Evolutionary conservation across 345 rosid species (phyloP).

Genomic region (Fremontodendron californicum): DNA sequence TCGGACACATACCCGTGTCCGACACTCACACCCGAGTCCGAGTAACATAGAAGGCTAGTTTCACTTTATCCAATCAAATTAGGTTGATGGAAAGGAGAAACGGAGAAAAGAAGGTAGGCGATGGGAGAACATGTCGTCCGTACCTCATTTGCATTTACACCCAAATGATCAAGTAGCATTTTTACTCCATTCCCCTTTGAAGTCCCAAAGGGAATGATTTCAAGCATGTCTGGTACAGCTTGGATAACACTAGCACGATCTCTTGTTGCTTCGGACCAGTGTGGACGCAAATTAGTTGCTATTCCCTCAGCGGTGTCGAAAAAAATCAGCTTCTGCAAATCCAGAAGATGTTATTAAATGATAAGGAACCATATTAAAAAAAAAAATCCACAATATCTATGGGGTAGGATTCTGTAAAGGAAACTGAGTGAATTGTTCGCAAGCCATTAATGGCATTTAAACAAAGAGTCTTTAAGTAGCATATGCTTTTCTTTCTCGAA

Average conservation of each 20-base stretch:
- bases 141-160: constrained; percentile 68
- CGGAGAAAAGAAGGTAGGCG: not conserved
- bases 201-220: constrained; percentile 78
- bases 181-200: constrained; percentile 81
- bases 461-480: not conserved
- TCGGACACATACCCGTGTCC: too few relatives aligned
- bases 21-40: too few relatives aligned
- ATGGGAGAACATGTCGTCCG: not conserved
- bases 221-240: constrained; percentile 86
- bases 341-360: constrained; percentile 14
- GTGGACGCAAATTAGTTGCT: constrained; percentile 56
- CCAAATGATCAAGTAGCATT: constrained; percentile 76
- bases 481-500: not conserved
- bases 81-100: not conserved
- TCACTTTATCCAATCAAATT: not conserved
- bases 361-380: constrained; percentile 5
- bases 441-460: not conserved
- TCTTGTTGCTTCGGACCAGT: constrained; percentile 79
- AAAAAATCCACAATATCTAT: not conserved
- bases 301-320: constrained; percentile 73
- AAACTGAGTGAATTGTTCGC: not conserved
- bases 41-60: too few relatives aligned
- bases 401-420: not conserved
- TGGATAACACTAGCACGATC: constrained; percentile 65
- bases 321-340: constrained; percentile 67